These are phyloP conservation scores for Gamarada debralockiae DNA, from an alignment of 495 filamentous ascomycete genomes.

Conservation along the genomic window DNA sequence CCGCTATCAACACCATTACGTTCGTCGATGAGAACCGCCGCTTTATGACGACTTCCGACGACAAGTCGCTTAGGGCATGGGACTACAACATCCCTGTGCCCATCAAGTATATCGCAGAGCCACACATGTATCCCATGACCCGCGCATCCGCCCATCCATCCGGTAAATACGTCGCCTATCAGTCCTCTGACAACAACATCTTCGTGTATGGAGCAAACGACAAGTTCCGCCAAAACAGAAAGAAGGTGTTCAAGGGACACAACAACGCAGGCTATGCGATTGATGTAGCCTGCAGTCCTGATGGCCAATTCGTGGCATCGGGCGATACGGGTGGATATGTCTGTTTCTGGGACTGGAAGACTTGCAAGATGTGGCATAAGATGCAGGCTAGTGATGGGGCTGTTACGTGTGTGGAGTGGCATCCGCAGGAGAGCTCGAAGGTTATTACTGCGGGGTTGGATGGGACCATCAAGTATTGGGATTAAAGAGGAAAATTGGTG, in stretches of 20 bases:
- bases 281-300: constrained; percentile 82
- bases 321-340: constrained; percentile 85
- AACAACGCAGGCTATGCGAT: constrained; percentile 93
- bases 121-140: constrained; percentile 92
- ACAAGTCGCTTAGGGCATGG: constrained; percentile 94
- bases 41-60: constrained; percentile 97
- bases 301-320: constrained; percentile 80
- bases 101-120: constrained; percentile 78
- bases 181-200: constrained; percentile 91
- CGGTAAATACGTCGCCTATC: constrained; percentile 90
- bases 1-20: constrained; percentile 95
- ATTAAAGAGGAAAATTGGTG: constrained; percentile 49
- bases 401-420: constrained; percentile 82
- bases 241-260: constrained; percentile 93
- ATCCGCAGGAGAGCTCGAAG: constrained; percentile 92
- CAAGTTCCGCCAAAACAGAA: constrained; percentile 94
- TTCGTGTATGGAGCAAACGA: constrained; percentile 90
- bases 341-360: constrained; percentile 99
- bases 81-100: constrained; percentile 93
- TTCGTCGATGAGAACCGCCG: constrained; percentile 93
- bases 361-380: constrained; percentile 97
- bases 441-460: constrained; percentile 87
- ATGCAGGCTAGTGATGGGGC: constrained; percentile 75
- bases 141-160: constrained; percentile 78
- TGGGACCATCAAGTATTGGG: constrained; percentile 91